Conservation (phyloP, 345 rosid species). For the Durio zibethinus region DNA sequence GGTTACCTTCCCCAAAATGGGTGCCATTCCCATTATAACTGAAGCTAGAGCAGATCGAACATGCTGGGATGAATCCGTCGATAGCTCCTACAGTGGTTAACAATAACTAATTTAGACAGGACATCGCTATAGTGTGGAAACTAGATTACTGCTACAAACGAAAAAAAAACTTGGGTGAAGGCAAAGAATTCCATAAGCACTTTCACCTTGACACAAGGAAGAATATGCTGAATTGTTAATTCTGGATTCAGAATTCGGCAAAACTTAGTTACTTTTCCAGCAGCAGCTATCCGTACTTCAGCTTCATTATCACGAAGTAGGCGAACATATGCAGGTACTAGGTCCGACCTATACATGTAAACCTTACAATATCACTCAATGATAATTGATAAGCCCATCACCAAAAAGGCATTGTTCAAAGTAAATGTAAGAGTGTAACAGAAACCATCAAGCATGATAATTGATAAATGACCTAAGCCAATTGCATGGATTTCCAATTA, state of each 20-base stretch:
- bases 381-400: neutral
- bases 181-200: neutral
- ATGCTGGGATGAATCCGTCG: conserved; percentile 77
- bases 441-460: neutral
- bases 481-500: neutral
- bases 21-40: conserved; percentile 95
- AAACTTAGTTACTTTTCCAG: conserved; percentile 57
- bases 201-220: conserved; percentile 57
- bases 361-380: neutral
- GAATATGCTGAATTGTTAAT: conserved; percentile 56
- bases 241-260: conserved; percentile 58
- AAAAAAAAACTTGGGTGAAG: neutral
- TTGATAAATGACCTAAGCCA: neutral
- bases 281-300: conserved; percentile 65
- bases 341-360: conserved; percentile 39
- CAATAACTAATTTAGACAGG: conserved; percentile 7
- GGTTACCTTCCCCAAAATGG: conserved; percentile 60
- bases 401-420: neutral
- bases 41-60: conserved; percentile 85
- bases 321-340: conserved; percentile 60
- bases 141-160: neutral
- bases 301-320: conserved; percentile 69
- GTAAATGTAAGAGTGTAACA: neutral
- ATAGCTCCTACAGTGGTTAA: conserved; percentile 50
- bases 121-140: neutral